A percentile compares a stretch with the other conserved stretches of the same genome.
Evolutionary conservation across 2,329 filamentous ascomycete species (phyloP).

Genomic region (Aspergillus sojae): DNA sequence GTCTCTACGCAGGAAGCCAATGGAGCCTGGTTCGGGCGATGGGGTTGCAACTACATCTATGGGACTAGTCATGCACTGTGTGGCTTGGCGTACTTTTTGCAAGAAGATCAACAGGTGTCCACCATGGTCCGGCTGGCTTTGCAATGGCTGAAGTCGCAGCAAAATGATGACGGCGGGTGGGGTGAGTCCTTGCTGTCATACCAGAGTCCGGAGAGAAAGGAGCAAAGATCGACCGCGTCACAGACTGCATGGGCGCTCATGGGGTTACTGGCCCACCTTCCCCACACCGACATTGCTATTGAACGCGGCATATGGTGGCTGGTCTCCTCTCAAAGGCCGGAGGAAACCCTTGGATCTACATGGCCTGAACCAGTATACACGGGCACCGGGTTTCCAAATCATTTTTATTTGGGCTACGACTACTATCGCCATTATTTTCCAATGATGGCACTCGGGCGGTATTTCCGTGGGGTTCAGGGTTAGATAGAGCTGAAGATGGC

Average conservation of each 20-base stretch:
- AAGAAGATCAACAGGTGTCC: background rate
- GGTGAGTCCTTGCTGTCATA: slow-evolving; percentile 32
- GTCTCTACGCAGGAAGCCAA: slow-evolving; percentile 24
- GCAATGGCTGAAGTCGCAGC: slow-evolving; percentile 27
- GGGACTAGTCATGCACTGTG: slow-evolving; percentile 37
- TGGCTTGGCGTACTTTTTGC: slow-evolving; percentile 27
- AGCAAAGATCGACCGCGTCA: slow-evolving; percentile 29
- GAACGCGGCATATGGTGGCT: slow-evolving; percentile 21
- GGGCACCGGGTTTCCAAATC: slow-evolving; percentile 27
- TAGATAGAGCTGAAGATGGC: background rate
- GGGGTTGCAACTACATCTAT: slow-evolving; percentile 40
- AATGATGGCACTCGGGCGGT: slow-evolving; percentile 30
- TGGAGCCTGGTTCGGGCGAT: slow-evolving; percentile 38
- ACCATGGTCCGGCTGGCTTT: slow-evolving; percentile 9
- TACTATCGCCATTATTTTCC: slow-evolving; percentile 32
- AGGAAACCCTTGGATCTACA: slow-evolving; percentile 6
- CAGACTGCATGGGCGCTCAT: slow-evolving; percentile 40
- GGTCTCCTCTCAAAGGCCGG: slow-evolving; percentile 7
- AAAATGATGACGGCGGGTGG: slow-evolving; percentile 38
- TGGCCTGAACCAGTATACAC: slow-evolving; percentile 25
- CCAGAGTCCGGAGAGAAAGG: slow-evolving; percentile 10
- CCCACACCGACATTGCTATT: slow-evolving; percentile 14
- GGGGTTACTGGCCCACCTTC: slow-evolving; percentile 24
- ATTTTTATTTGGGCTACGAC: slow-evolving; percentile 26
- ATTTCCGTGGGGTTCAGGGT: slow-evolving; percentile 3